These are phyloP conservation scores for Phytopythium helicoides DNA, from an alignment of 352 stramenopile species.

Conservation along the genomic window DNA sequence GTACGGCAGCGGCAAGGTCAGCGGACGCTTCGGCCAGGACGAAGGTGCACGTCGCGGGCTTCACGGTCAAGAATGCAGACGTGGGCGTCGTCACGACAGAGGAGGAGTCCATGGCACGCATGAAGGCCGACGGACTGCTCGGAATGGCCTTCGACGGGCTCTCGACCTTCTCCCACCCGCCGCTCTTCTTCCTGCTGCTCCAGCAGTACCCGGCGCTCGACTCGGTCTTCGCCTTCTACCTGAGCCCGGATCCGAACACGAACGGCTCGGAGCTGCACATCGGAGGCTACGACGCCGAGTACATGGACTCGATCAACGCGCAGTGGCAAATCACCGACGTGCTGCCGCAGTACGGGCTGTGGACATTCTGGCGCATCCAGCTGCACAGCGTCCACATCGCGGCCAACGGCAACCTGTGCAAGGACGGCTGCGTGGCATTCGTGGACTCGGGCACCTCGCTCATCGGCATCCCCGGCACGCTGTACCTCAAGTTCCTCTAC, in stretches of 20 bases:
- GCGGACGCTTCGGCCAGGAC: constrained; percentile 57
- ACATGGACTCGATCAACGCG: constrained; percentile 43
- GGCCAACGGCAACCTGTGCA: constrained; percentile 37
- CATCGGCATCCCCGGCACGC: constrained; percentile 88
- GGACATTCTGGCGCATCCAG: constrained; percentile 81
- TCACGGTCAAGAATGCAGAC: constrained; percentile 35
- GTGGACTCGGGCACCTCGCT: constrained; percentile 97
- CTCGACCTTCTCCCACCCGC: constrained; percentile 71
- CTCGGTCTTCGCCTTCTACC: constrained; percentile 95
- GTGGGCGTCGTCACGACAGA: constrained; percentile 65
- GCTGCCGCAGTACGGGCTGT: constrained; percentile 73
- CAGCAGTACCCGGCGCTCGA: constrained; percentile 61
- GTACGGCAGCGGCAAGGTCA: constrained; percentile 76
- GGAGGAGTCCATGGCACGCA: constrained; percentile 75
- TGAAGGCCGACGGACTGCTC: constrained; percentile 94
- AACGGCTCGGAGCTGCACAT: constrained; percentile 74
- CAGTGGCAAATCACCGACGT: constrained; percentile 74
- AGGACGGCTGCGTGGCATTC: constrained; percentile 85
- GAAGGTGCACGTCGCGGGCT: constrained; percentile 49
- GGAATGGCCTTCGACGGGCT: constrained; percentile 95
- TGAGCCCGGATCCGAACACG: constrained; percentile 87
- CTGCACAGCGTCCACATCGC: constrained; percentile 65
- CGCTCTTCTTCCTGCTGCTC: constrained; percentile 65
- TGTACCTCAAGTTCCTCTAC: constrained; percentile 77
- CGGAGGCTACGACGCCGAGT: constrained; percentile 58